These are phyloP conservation scores for Diaporthe capsici DNA, from an alignment of 2,329 filamentous ascomycete species.

Conservation along the genomic window DNA sequence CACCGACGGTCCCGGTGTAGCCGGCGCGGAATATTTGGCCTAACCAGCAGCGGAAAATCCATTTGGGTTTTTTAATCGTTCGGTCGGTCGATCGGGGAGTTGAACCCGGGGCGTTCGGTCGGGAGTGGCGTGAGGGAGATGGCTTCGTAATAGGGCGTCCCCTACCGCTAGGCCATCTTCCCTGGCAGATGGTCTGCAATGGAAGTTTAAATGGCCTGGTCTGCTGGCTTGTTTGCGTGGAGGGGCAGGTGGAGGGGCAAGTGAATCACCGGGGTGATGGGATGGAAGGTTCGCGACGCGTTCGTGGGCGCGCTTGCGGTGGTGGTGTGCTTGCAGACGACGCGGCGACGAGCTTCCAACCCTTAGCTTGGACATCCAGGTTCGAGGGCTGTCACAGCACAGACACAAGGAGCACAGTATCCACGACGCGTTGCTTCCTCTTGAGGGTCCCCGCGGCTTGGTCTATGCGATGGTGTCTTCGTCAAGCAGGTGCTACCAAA, in stretches of 20 bases:
- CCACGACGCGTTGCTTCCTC: neutral
- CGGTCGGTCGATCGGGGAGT: conserved; percentile 3
- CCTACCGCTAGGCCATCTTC: conserved; percentile 10
- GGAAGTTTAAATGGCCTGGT: neutral
- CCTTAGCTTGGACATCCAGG: neutral
- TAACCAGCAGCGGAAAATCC: neutral
- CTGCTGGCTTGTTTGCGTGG: neutral
- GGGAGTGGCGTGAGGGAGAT: conserved; percentile 16
- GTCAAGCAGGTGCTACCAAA: neutral
- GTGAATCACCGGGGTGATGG: conserved; percentile 13
- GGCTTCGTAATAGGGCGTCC: conserved; percentile 10
- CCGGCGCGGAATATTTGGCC: conserved; percentile 8
- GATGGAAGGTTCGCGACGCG: neutral
- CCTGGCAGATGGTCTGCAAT: neutral
- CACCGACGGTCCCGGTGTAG: neutral
- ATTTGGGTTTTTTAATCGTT: neutral
- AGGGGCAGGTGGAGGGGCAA: neutral
- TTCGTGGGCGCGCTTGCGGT: neutral
- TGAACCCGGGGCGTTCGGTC: conserved; percentile 18
- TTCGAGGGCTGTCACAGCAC: neutral
- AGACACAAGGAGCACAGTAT: neutral
- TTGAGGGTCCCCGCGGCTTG: neutral
- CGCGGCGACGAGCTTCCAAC: neutral
- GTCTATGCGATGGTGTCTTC: neutral
- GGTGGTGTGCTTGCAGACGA: neutral